A percentile compares a stretch with the other conserved stretches of the same genome.
phyloP scores from a whole-genome alignment of 192 early-diverging fungal genomes.

The Backusella tuberculispora region DNA sequence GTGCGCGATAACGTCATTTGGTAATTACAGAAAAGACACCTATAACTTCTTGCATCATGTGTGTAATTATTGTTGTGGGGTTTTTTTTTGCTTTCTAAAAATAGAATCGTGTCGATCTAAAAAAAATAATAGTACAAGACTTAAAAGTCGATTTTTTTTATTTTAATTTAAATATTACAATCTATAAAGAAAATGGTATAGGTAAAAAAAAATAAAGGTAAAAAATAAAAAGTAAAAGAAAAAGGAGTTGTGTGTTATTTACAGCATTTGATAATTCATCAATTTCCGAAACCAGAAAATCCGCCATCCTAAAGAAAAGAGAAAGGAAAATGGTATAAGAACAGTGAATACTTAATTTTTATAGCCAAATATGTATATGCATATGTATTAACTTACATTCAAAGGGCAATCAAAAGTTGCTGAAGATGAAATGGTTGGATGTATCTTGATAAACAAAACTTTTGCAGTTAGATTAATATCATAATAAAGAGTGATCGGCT shows the following conservation, averaged over 20 bases:
- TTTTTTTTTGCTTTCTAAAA: background rate
- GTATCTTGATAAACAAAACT: slow-evolving; percentile 46
- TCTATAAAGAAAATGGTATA: background rate
- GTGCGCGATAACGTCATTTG: no score
- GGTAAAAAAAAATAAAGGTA: background rate
- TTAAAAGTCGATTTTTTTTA: slow-evolving; percentile 3
- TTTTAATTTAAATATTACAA: slow-evolving; percentile 5
- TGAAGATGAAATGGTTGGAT: slow-evolving; percentile 43
- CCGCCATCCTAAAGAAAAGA: background rate
- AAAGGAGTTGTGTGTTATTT: background rate
- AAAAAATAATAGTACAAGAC: background rate
- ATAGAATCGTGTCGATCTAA: background rate
- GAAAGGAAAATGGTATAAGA: no score
- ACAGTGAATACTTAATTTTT: background rate
- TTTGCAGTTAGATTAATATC: slow-evolving; percentile 45
- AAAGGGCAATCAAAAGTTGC: slow-evolving; percentile 43
- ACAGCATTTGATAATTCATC: background rate
- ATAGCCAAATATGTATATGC: background rate
- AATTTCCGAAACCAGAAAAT: background rate
- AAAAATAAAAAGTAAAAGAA: background rate
- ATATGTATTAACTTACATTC: slow-evolving; percentile 26
- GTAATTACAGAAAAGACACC: no score
- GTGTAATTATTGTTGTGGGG: no score
- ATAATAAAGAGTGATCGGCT: slow-evolving; percentile 49
- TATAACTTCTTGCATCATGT: no score